These are phyloP conservation scores for Amanita subjunquillea DNA, from an alignment of 768 basidiomycete genomes.

Conservation along the genomic window DNA sequence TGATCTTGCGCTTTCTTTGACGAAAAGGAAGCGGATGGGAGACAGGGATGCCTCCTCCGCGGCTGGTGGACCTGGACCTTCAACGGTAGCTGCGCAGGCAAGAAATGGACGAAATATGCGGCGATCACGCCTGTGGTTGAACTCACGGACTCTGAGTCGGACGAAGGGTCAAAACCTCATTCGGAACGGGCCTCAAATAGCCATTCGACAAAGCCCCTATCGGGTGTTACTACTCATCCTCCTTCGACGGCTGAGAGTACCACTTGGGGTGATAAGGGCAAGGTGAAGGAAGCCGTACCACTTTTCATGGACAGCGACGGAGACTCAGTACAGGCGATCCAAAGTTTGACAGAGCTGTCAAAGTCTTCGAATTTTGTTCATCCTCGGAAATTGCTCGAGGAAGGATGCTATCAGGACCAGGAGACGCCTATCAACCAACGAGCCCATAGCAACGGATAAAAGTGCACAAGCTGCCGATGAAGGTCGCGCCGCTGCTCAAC, in stretches of 20 bases:
- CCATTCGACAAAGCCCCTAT: not conserved
- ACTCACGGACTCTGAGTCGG: conserved; percentile 2
- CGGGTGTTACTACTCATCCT: not conserved
- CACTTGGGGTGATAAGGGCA: not conserved
- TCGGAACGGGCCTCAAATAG: not conserved
- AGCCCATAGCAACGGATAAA: not conserved
- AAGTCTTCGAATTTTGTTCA: too few species aligned
- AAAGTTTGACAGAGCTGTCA: not conserved
- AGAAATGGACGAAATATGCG: not conserved
- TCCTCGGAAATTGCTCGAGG: not conserved
- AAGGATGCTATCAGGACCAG: not conserved
- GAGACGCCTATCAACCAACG: not conserved
- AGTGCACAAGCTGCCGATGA: not conserved
- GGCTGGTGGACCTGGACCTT: not conserved
- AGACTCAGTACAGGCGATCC: not conserved
- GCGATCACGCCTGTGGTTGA: not conserved
- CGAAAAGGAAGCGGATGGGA: not conserved
- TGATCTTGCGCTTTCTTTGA: not conserved
- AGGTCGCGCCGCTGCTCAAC: not conserved
- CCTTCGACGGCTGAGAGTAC: not conserved
- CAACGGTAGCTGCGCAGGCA: not conserved
- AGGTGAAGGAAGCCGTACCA: not conserved
- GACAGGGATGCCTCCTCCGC: not conserved
- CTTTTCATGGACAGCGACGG: not conserved
- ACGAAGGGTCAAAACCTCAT: not conserved